Evolutionary conservation across 257 asterid species (phyloP).

Genomic region (Datura wrightii): DNA sequence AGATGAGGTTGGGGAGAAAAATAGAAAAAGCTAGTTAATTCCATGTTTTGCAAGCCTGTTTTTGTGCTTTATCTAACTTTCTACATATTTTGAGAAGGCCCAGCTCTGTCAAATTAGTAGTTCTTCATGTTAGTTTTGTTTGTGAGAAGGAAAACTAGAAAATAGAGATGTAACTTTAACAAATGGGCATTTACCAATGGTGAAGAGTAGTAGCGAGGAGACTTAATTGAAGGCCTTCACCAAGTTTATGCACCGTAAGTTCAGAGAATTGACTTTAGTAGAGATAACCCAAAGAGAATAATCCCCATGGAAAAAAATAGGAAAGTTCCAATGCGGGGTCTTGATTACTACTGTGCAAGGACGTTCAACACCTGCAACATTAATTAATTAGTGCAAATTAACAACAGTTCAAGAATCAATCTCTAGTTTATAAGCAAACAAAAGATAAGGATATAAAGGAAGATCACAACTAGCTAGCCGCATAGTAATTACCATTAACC

Average conservation of each 20-base stretch:
- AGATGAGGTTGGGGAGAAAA: too few relatives aligned
- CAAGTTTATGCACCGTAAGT: constrained; percentile 41
- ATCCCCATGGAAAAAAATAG: constrained; percentile 52
- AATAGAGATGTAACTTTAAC: too few relatives aligned
- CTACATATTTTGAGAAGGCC: constrained; percentile 40
- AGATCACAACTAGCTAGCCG: too few relatives aligned
- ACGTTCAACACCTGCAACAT: constrained; percentile 44
- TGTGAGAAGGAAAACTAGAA: neutral
- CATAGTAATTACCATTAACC: too few relatives aligned
- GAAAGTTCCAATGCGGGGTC: constrained; percentile 56
- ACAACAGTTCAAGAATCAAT: neutral
- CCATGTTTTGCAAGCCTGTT: constrained; percentile 42
- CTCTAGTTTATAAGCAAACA: too few relatives aligned
- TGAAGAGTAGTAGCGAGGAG: constrained; percentile 55
- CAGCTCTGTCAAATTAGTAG: neutral
- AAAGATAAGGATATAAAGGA: too few relatives aligned
- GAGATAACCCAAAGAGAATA: constrained; percentile 42
- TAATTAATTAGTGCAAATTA: neutral
- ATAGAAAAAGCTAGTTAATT: too few relatives aligned
- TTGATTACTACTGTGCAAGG: constrained; percentile 59
- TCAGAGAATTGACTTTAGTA: constrained; percentile 49
- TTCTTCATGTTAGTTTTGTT: neutral
- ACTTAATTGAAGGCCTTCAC: constrained; percentile 45
- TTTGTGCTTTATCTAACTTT: constrained; percentile 42
- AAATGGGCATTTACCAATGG: constrained; percentile 28